Conservation (phyloP, 768 basidiomycete species). For the Tephrocybe sp. region DNA sequence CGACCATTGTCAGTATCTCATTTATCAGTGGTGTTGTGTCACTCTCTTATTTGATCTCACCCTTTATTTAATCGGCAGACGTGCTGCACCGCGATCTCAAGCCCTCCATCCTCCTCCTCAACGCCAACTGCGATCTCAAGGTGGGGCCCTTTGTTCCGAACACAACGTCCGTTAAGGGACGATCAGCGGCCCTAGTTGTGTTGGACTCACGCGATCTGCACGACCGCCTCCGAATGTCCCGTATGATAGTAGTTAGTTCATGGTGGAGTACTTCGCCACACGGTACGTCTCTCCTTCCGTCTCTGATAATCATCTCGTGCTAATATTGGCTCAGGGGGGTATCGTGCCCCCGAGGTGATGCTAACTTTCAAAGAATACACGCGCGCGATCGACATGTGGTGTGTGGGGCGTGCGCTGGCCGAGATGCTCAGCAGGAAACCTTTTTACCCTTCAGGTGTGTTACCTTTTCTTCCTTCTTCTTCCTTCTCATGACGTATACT, state of each 20-base stretch:
- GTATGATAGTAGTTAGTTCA: constrained; percentile 76
- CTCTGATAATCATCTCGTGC: no score
- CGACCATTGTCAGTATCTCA: constrained; percentile 96
- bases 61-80: constrained; percentile 92
- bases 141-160: constrained; percentile 39
- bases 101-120: constrained; percentile 92
- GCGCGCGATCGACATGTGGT: constrained; percentile 84
- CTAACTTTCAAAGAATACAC: constrained; percentile 97
- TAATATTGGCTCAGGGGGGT: no score
- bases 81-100: constrained; percentile 96
- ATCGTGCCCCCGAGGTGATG: constrained; percentile 98
- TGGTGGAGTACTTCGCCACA: constrained; percentile 96
- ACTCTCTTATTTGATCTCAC: constrained; percentile 11
- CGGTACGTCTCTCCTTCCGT: no score
- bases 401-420: constrained; percentile 83
- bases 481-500: not conserved
- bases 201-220: constrained; percentile 82
- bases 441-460: constrained; percentile 62
- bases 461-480: constrained; percentile 1
- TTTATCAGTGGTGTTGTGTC: constrained; percentile 72
- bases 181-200: constrained; percentile 50
- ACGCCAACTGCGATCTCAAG: constrained; percentile 96
- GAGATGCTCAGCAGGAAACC: constrained; percentile 94
- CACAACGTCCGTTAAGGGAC: not conserved
- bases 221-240: constrained; percentile 71